Conservation (phyloP, 2,329 filamentous ascomycete genomes). For the Blumeria graminis region DNA sequence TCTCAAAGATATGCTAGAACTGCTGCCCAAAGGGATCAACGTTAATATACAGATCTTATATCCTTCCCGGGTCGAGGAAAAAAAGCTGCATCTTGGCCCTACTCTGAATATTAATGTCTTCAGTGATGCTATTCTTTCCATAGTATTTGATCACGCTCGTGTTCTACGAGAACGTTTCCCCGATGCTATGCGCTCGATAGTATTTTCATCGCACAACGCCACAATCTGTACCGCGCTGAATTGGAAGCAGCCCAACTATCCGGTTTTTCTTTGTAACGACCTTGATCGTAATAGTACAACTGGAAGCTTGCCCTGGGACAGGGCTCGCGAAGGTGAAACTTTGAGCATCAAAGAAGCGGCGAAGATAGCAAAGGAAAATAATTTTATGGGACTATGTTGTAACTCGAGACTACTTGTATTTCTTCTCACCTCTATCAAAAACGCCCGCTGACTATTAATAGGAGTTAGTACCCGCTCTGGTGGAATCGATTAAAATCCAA, state of each 20-base stretch:
- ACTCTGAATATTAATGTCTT: constrained; percentile 66
- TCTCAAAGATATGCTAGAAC: constrained; percentile 48
- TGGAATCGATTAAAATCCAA: constrained; percentile 83
- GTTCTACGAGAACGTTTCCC: constrained; percentile 37
- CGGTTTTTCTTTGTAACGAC: constrained; percentile 86
- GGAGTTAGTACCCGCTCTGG: constrained; percentile 81
- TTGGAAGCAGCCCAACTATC: constrained; percentile 98
- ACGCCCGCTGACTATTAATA: constrained; percentile 17
- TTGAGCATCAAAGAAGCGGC: constrained; percentile 85
- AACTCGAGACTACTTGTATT: constrained; percentile 64
- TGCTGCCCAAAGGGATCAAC: constrained; percentile 58
- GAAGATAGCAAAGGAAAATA: constrained; percentile 79
- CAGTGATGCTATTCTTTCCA: constrained; percentile 57
- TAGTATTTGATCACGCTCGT: constrained; percentile 81
- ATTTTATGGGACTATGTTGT: constrained; percentile 93
- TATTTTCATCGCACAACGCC: constrained; percentile 83
- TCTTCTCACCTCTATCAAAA: constrained; percentile 7
- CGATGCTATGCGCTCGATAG: constrained; percentile 59
- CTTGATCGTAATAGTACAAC: constrained; percentile 37
- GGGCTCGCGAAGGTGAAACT: constrained; percentile 19
- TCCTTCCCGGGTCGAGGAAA: constrained; percentile 52
- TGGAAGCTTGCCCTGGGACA: constrained; percentile 38
- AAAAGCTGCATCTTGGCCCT: constrained; percentile 41
- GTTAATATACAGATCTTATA: constrained; percentile 85
- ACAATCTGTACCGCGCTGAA: constrained; percentile 83